phyloP scores from a whole-genome alignment of 371 early-diverging fungal species.

The Amoeboaphelidium occidentale region DNA sequence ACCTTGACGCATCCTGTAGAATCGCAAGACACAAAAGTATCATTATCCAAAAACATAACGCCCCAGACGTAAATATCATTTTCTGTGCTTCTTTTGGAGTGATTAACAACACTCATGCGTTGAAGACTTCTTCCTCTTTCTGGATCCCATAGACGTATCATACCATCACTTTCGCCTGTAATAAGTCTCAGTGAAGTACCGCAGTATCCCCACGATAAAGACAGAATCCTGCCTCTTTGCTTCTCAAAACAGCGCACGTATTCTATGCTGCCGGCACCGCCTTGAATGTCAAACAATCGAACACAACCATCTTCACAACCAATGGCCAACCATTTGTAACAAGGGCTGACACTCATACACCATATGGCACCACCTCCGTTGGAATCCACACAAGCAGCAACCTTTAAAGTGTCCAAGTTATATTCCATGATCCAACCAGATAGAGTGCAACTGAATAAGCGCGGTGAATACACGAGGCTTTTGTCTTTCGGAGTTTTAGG shows the following conservation, averaged over 20 bases:
- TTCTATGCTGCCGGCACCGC: conserved; percentile 28
- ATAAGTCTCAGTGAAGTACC: too few species aligned
- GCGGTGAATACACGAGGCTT: conserved; percentile 21
- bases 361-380: conserved; percentile 82
- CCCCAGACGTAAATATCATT: too few species aligned
- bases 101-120: too few species aligned
- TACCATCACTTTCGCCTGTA: too few species aligned
- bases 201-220: conserved; percentile 1
- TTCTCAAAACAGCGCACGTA: conserved; percentile 42
- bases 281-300: conserved; percentile 53
- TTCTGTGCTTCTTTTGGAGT: too few species aligned
- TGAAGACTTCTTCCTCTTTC: too few species aligned
- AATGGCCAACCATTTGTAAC: conserved; percentile 48
- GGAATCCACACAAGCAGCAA: conserved; percentile 48
- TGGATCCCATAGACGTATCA: too few species aligned
- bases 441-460: conserved; percentile 64
- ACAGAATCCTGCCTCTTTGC: conserved; percentile 19
- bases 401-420: conserved; percentile 40
- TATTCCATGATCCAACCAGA: conserved; percentile 69
- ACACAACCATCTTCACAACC: conserved; percentile 84
- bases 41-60: too few species aligned
- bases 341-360: conserved; percentile 61
- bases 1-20: not conserved
- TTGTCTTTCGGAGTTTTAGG: too few species aligned
- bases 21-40: not conserved